Conservation (phyloP, 768 basidiomycete species). For the Tubosaeta sp. region DNA sequence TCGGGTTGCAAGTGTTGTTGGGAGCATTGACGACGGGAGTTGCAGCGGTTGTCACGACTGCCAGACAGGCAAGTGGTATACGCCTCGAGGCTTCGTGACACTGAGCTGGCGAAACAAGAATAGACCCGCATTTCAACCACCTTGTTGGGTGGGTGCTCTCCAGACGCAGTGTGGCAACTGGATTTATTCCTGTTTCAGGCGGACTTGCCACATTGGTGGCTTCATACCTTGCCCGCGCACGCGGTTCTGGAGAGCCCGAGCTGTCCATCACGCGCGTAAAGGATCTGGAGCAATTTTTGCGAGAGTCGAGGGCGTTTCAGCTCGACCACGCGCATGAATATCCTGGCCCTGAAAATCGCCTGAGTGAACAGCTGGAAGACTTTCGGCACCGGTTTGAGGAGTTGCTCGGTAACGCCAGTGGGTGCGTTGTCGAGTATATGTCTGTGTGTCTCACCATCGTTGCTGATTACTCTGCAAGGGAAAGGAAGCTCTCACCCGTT, state of each 20-base stretch:
- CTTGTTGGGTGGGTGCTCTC: slow-evolving; percentile 33
- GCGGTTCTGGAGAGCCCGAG: slow-evolving; percentile 71
- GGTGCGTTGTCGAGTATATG: slow-evolving; percentile 15
- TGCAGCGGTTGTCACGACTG: slow-evolving; percentile 43
- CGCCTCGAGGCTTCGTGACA: too few relatives aligned
- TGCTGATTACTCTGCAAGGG: slow-evolving; percentile 11
- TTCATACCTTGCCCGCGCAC: slow-evolving; percentile 65
- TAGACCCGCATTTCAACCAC: slow-evolving; percentile 38
- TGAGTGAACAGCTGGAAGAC: slow-evolving; percentile 6
- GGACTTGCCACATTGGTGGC: slow-evolving; percentile 67
- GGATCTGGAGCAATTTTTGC: slow-evolving; percentile 66
- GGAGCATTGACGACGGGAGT: slow-evolving; percentile 67
- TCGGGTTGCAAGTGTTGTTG: slow-evolving; percentile 57
- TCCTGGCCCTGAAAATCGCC: slow-evolving; percentile 2
- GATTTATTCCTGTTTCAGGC: slow-evolving; percentile 32
- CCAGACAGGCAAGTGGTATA: slow-evolving; percentile 35
- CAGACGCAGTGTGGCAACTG: background rate
- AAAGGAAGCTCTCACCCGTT: slow-evolving; percentile 21
- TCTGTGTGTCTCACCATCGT: background rate
- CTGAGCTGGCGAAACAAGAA: background rate
- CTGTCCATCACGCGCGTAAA: slow-evolving; percentile 49
- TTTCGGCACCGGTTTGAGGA: slow-evolving; percentile 29
- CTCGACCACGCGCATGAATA: slow-evolving; percentile 51
- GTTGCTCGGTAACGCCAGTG: slow-evolving; percentile 22
- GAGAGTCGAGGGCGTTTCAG: slow-evolving; percentile 54